A percentile compares a stretch with the other conserved stretches of the same genome.
Evolutionary conservation across 2,329 filamentous ascomycete genomes (phyloP).

Genomic region (Xylaria sp.): DNA sequence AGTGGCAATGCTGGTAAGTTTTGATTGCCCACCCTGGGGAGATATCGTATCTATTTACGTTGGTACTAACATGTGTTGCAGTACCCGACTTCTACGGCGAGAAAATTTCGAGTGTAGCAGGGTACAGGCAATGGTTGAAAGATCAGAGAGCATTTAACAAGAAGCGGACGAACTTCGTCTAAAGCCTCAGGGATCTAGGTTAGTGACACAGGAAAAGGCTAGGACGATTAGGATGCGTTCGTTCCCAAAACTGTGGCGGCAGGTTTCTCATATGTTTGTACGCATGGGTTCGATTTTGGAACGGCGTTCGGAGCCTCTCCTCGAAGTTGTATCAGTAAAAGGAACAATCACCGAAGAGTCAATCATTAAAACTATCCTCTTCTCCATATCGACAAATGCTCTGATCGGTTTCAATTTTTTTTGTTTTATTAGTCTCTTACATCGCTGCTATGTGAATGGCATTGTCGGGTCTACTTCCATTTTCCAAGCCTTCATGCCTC

Average conservation of each 20-base stretch:
- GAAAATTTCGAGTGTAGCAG: constrained; percentile 91
- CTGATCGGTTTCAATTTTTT: neutral
- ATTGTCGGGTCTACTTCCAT: constrained; percentile 65
- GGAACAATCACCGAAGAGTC: constrained; percentile 34
- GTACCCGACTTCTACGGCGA: constrained; percentile 98
- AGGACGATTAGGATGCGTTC: constrained; percentile 1
- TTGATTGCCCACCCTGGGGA: neutral
- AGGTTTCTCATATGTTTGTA: constrained; percentile 20
- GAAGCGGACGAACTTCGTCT: constrained; percentile 74
- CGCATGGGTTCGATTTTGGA: constrained; percentile 27
- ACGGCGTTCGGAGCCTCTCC: constrained; percentile 41
- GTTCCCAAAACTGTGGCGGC: constrained; percentile 18
- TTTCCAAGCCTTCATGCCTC: constrained; percentile 77
- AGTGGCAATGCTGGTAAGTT: constrained; percentile 73
- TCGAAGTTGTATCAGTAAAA: constrained; percentile 37
- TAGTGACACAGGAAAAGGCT: neutral
- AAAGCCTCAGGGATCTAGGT: constrained; percentile 30
- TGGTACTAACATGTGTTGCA: constrained; percentile 32
- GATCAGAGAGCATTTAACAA: constrained; percentile 97
- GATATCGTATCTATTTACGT: neutral
- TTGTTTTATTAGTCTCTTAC: constrained; percentile 3
- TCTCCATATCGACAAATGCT: constrained; percentile 13
- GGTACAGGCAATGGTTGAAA: constrained; percentile 95
- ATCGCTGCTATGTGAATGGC: constrained; percentile 54
- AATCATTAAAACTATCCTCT: constrained; percentile 34